Base-by-base conservation (phyloP, 2,329 filamentous ascomycete genomes). In the Neobulgaria alba region DNA sequence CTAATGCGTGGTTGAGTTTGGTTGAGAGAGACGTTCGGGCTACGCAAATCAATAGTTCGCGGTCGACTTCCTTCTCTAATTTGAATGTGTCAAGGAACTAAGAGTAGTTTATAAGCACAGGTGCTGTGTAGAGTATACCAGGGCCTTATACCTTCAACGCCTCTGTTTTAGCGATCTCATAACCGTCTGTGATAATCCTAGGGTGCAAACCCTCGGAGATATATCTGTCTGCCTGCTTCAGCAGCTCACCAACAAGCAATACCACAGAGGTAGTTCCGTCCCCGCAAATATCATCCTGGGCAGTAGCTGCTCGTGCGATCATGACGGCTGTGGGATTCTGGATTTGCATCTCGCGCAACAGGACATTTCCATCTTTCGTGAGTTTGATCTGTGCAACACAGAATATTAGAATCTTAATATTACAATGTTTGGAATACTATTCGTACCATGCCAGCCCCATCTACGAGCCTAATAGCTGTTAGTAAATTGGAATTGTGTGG, bases 201-300 rank as follows among this genome's bases (percentile, higher is more conserved):
- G 92, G 92, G 66, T 98, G 92, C 50, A 98, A 72, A n/a, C 92
- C 92, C 66, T 98, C 92, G 10, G 85, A 80, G 59, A 98, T 96
- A 64, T 94, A 88, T 64, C 92, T 79, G 63, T 96, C 85, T 45
- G 92, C 92, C 71, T 98, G 92, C 75, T 96, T 98, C 61, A 98
- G 69, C 46, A 98, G 78, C 71, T 98, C 92, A 63, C 92, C 92
- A 38, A 98, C 89, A 62, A 96, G 69, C 56, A 98, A 69, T 38
- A 98, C 92, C 20, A 95, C 90, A 34, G 88, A 95, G 31, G 92
- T 98, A 56, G 92, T 98, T 59, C 92, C 92, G 64, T 98, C 92
- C 59, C 92, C 92, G 56, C 87, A 94, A 56, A 98, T 98, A 59
- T 98, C 92, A 64, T 98, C 92, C 64, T 98, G 90, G 53, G 92